These are phyloP conservation scores for Purshia tridentata DNA, from an alignment of 306 rosid genomes.

Conservation along the genomic window DNA sequence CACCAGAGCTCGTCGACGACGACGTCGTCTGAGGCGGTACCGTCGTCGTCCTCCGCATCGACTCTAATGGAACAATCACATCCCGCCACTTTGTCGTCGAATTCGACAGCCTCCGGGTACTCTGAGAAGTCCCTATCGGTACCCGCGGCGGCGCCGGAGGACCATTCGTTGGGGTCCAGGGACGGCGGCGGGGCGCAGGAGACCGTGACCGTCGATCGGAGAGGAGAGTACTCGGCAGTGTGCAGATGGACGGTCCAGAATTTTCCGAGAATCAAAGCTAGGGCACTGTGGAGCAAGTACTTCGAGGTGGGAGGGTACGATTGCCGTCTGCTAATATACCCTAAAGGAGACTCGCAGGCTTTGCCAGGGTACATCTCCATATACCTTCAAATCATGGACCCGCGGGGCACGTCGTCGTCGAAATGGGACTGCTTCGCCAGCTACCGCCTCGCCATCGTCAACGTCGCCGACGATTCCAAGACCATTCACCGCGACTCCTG, in stretches of 20 bases:
- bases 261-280: constrained; percentile 87
- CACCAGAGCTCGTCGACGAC: constrained; percentile 22
- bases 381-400: constrained; percentile 99
- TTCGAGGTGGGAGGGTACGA: constrained; percentile 99
- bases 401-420: constrained; percentile 89
- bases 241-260: constrained; percentile 95
- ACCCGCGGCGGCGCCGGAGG: constrained; percentile 78
- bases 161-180: constrained; percentile 52
- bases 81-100: constrained; percentile 44
- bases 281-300: constrained; percentile 98
- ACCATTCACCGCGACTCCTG: constrained; percentile 93
- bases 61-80: constrained; percentile 56
- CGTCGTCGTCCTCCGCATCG: constrained; percentile 59
- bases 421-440: constrained; percentile 99
- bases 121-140: constrained; percentile 33
- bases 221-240: constrained; percentile 81
- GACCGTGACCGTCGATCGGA: constrained; percentile 72
- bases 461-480: constrained; percentile 75
- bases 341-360: constrained; percentile 95
- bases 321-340: constrained; percentile 88
- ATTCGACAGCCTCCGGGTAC: constrained; percentile 37
- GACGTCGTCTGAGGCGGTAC: constrained; percentile 72
- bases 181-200: constrained; percentile 94
- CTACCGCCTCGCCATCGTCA: constrained; percentile 85
- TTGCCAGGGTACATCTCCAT: constrained; percentile 89